phyloP scores from a whole-genome alignment of 305 asterid species.

The Fraxinus albicans region DNA sequence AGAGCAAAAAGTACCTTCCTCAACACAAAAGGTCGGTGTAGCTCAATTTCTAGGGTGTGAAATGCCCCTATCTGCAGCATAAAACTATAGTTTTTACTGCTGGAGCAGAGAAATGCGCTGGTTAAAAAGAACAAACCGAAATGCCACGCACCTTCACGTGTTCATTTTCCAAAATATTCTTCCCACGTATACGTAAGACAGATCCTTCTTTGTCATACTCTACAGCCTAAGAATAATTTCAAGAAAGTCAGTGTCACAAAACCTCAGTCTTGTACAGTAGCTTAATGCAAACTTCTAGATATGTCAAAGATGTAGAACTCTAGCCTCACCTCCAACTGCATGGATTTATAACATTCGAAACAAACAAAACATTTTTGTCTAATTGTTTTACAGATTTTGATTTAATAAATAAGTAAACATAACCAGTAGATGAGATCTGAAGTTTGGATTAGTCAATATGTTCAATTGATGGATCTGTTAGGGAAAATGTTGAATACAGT shows the following conservation, averaged over 20 bases:
- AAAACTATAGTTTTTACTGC: slow-evolving; percentile 21
- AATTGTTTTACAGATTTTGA: neutral
- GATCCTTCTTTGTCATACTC: slow-evolving; percentile 95
- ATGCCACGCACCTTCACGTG: slow-evolving; percentile 72
- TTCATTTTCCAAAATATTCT: slow-evolving; percentile 85
- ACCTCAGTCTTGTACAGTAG: neutral
- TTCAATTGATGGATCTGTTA: neutral
- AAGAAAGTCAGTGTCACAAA: slow-evolving; percentile 17
- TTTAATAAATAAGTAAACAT: neutral
- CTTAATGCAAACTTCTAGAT: slow-evolving; percentile 7
- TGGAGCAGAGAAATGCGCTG: slow-evolving; percentile 12
- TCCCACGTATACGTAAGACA: slow-evolving; percentile 88
- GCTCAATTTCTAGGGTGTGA: slow-evolving; percentile 93
- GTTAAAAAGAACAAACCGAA: slow-evolving; percentile 19
- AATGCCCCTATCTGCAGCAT: slow-evolving; percentile 83
- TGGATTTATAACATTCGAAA: neutral
- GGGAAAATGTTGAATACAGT: neutral
- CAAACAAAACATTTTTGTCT: neutral
- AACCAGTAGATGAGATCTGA: neutral
- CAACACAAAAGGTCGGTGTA: slow-evolving; percentile 81
- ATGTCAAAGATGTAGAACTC: neutral
- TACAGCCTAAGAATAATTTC: slow-evolving; percentile 39
- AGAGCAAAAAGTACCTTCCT: slow-evolving; percentile 57
- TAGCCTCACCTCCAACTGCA: neutral
- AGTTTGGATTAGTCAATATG: neutral